Evolutionary conservation across 2,329 filamentous ascomycete genomes (phyloP).

Genomic region (Aspergillus calidoustus): DNA sequence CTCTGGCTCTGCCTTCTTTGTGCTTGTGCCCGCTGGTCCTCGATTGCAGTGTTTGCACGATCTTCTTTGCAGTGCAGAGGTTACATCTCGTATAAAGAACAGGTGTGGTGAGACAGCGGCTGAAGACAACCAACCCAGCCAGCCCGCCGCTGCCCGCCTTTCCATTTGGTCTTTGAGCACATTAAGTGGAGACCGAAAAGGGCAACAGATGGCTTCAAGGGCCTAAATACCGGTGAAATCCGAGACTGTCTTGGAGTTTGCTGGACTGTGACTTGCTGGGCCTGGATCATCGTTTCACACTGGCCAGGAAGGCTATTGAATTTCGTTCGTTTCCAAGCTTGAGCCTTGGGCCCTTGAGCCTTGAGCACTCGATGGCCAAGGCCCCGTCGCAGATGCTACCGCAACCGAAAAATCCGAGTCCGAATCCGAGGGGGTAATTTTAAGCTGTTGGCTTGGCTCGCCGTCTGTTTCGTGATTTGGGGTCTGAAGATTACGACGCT

Average conservation of each 20-base stretch:
- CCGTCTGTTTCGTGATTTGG: background rate
- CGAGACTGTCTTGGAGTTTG: background rate
- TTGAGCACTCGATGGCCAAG: background rate
- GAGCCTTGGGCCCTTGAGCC: background rate
- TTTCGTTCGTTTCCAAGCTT: background rate
- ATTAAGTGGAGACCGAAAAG: background rate
- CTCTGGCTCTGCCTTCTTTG: background rate
- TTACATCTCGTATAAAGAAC: background rate
- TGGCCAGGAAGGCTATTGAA: background rate
- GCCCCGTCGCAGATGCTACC: background rate
- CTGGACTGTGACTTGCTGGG: background rate
- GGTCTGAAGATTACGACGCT: background rate
- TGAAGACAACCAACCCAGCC: background rate
- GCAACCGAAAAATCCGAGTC: background rate
- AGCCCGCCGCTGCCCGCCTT: background rate
- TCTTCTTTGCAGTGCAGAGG: background rate
- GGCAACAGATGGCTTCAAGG: background rate
- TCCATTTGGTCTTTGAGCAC: background rate
- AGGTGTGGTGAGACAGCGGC: background rate
- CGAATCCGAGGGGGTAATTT: background rate
- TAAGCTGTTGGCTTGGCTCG: background rate
- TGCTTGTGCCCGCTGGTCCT: background rate
- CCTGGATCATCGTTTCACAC: background rate
- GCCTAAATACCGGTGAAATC: background rate
- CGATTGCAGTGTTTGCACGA: background rate